Base-by-base conservation (phyloP, 148 eudicot species). In the Fagopyrum esculentum region DNA sequence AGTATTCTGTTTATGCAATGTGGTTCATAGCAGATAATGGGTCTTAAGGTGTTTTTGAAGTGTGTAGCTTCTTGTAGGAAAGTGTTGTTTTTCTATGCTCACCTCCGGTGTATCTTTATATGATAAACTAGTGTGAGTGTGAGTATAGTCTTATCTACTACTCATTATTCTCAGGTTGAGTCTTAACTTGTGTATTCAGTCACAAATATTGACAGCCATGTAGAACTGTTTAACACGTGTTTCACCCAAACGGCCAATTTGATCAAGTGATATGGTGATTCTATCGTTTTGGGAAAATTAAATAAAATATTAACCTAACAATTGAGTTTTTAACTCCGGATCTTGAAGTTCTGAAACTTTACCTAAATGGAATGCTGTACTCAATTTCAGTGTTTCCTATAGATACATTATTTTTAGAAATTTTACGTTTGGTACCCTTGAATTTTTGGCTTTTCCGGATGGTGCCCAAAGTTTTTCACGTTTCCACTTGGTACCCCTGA, bases 1-100 rank as follows among this genome's bases (percentile, higher is more conserved):
- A 15, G 45, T 29, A 30, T 35, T 30, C 7, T 66, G 71, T 66
- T 40, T 43, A 40, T 66, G 71, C 43, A 66, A 40, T 66, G 46
- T 66, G 71, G 17, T 66, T 66, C n/a, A 12, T 66, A 12, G 71
- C 46, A 66, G 71, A 66, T 66, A 17, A 40, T 66, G 46, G 45
- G 71, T 40, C 6, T 66, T 43, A 66, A 66, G 71, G 47, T 66
- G 19, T 66, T 66, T 64, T 66, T 45, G 19, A 66, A 66, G 71
- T 66, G 46, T 15, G 66, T 60, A 60, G 66, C 66, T 60, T 60
- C 66, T 60, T 60, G 40, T 60, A 57, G 63, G 63, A 57, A 57
- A 57, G 35, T 57, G 30, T 0, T 57, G 10, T 17, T 17, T 56
- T 17, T 57, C 9, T 57, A 57, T 57, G 63, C 63, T 57, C 63